Evolutionary conservation across 1,284 basidiomycete species (phyloP), one percentile per base, ranked within the genome.

Genomic region (Volvariella volvacea): DNA sequence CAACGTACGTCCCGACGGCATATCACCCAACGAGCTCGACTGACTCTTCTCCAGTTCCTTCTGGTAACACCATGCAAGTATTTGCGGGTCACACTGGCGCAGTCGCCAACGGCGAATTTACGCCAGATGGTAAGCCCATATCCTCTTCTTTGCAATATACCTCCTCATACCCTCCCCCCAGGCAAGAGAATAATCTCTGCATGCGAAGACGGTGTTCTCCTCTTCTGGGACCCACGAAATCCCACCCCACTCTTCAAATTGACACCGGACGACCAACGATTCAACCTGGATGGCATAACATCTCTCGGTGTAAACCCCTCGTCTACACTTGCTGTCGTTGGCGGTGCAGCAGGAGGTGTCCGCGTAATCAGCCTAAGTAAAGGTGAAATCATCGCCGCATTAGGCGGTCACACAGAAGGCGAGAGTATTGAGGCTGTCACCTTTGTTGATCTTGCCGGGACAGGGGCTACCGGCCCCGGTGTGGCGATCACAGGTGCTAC

Each of bases 31-130:
- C 36, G 17, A 12, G 45, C 9, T 37, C 21, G 31, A 48, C 42
- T 36, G 20, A 45, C 45, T 41, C 45, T 51, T 48, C 49, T 48
- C 62, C n/a, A 94, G 92, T 99, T 37, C 95, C 95, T 2, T 88
- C 84, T 2, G 95, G 94, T 39, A 88, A 82, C 54, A 91, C 84
- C 40, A 94, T 98, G 88, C 91, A 95, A 60, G 94, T 98, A 14
- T 92, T 98, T 56, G 87, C 90, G 1, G 91, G 92, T 1, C 95
- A 99, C 66, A 85, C 82, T 1, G 80, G 85, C 4, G 70, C 92
- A 2, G 85, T 94, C 6, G 87, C 91, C 31, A 88, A 88, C 51
- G 94, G 94, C 22, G 77, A 85, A 50, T 99, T 96, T 66, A 93
- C 92, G 1, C 91, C 92, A 7, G 92, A 95, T 59, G 90, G 88